These are phyloP conservation scores for Trichosanthes truncata DNA, from an alignment of 306 rosid genomes.

Conservation along the genomic window DNA sequence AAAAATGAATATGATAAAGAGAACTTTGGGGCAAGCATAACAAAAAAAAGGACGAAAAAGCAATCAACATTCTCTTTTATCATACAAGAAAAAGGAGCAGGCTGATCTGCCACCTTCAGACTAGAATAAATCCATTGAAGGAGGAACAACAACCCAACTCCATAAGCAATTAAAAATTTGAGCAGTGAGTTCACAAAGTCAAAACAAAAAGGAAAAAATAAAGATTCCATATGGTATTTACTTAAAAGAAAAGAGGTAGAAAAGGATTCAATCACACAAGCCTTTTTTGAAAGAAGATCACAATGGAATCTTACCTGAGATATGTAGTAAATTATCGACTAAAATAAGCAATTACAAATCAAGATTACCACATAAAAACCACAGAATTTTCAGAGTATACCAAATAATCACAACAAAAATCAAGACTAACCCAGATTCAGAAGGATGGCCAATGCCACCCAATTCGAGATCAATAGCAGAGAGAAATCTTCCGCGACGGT, in stretches of 20 bases:
- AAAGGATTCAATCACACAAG: not conserved
- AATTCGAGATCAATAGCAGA: constrained; percentile 49
- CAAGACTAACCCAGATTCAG: constrained; percentile 50
- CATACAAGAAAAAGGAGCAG: not conserved
- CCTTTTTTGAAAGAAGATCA: not conserved
- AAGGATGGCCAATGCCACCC: constrained; percentile 74
- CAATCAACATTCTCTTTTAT: not conserved
- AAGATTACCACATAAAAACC: not conserved
- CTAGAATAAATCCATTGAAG: not conserved
- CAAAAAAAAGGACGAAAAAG: not conserved
- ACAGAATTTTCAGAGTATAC: not conserved
- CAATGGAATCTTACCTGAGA: not conserved
- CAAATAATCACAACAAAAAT: not conserved
- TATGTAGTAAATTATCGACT: not conserved
- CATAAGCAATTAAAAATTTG: not conserved
- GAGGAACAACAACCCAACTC: not conserved
- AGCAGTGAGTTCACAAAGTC: not conserved
- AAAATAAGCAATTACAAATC: not conserved
- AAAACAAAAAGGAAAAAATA: not conserved
- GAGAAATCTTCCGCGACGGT: constrained; percentile 64
- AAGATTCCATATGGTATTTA: not conserved
- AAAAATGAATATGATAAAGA: not conserved
- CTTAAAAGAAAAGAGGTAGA: not conserved
- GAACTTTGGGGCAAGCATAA: not conserved
- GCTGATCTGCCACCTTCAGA: not conserved